phyloP scores from a whole-genome alignment of 495 filamentous ascomycete species.

The Penicillium argentinense region DNA sequence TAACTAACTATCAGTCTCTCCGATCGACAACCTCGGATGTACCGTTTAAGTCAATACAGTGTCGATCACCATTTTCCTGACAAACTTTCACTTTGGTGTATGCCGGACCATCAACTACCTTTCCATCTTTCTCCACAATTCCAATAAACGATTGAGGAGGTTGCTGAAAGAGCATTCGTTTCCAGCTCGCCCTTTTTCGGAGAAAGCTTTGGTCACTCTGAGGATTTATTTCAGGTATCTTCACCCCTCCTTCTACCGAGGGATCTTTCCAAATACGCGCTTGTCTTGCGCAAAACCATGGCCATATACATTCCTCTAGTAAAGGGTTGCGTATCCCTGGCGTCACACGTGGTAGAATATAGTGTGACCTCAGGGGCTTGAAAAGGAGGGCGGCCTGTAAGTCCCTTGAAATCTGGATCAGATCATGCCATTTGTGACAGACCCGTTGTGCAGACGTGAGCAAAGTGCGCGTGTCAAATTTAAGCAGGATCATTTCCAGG shows the following conservation, averaged over 20 bases:
- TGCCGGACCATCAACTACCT: too few relatives aligned
- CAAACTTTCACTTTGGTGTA: too few relatives aligned
- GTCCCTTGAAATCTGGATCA: constrained; percentile 8
- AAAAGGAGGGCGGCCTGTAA: constrained; percentile 20
- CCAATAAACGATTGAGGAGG: constrained; percentile 16
- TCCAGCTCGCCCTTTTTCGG: constrained; percentile 18
- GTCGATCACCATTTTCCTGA: too few relatives aligned
- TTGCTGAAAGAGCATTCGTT: constrained; percentile 22
- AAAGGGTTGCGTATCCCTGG: constrained; percentile 9
- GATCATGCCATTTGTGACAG: constrained; percentile 11
- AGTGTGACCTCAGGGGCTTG: constrained; percentile 1
- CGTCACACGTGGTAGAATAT: too few relatives aligned
- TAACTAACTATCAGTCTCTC: too few relatives aligned
- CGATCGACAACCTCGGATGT: too few relatives aligned
- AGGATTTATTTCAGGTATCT: background rate
- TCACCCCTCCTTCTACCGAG: background rate
- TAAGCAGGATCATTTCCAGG: constrained; percentile 17
- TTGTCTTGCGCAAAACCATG: constrained; percentile 1
- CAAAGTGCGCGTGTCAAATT: constrained; percentile 10
- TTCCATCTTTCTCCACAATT: constrained; percentile 2
- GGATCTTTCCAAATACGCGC: too few relatives aligned
- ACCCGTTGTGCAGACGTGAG: constrained; percentile 17
- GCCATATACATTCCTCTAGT: constrained; percentile 2
- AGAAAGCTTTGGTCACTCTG: background rate
- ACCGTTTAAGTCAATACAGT: too few relatives aligned